Conservation (phyloP, 306 rosid species). For the Inga leiocalycina region DNA sequence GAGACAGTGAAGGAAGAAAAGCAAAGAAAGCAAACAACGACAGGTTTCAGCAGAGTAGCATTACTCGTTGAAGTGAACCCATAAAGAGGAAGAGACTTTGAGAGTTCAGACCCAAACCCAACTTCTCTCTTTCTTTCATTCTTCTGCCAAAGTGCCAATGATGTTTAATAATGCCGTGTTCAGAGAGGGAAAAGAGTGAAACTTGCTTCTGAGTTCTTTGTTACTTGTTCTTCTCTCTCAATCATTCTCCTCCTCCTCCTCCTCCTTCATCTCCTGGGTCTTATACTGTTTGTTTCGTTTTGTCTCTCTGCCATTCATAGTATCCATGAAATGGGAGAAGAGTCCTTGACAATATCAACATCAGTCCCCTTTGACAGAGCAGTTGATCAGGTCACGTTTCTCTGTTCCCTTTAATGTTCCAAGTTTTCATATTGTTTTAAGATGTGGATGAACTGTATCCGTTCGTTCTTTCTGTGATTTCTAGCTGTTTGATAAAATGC, state of each 20-base stretch:
- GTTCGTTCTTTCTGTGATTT: neutral
- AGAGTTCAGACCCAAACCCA: neutral
- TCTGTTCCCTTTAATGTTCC: constrained; percentile 5
- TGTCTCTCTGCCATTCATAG: constrained; percentile 35
- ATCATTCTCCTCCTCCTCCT: constrained; percentile 32
- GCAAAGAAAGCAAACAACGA: constrained; percentile 8
- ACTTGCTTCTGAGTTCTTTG: constrained; percentile 30
- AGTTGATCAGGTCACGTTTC: constrained; percentile 72
- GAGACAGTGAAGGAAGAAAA: constrained; percentile 33
- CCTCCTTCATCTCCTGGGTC: constrained; percentile 13
- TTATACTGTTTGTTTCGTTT: constrained; percentile 27
- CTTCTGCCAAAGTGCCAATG: constrained; percentile 13
- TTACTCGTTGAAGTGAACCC: neutral
- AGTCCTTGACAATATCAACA: constrained; percentile 41
- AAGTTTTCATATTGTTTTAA: neutral
- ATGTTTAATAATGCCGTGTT: neutral
- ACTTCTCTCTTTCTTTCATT: constrained; percentile 34
- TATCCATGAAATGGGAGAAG: constrained; percentile 64
- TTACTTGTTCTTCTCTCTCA: constrained; percentile 14
- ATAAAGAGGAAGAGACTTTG: constrained; percentile 4
- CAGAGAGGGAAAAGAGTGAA: constrained; percentile 12
- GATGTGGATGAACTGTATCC: neutral
- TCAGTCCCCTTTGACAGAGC: constrained; percentile 74
- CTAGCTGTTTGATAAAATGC: constrained; percentile 3
- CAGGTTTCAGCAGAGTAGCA: constrained; percentile 33